These are phyloP conservation scores for Moricandia arvensis DNA, from an alignment of 345 rosid genomes.

Conservation along the genomic window DNA sequence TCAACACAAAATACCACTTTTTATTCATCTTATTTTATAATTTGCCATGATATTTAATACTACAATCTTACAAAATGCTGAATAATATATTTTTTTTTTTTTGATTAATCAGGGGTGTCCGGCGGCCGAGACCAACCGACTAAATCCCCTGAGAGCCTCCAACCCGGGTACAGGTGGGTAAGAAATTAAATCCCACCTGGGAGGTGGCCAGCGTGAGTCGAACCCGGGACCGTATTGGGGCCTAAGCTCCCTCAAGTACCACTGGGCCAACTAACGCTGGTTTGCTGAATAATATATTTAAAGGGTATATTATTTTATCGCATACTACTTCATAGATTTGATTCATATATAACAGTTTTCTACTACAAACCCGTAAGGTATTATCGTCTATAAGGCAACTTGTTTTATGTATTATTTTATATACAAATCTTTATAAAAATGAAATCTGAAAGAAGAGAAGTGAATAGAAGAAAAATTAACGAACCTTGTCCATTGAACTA, in stretches of 20 bases:
- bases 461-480: not conserved
- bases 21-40: not conserved
- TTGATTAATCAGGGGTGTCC: no score
- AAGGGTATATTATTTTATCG: not conserved
- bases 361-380: not conserved
- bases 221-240: no score
- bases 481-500: constrained; percentile 2
- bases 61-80: not conserved
- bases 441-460: not conserved
- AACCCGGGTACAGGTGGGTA: no score
- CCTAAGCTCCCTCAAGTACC: no score
- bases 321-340: not conserved
- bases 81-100: not conserved
- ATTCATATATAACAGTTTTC: not conserved
- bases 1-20: not conserved
- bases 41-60: not conserved
- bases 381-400: not conserved
- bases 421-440: not conserved
- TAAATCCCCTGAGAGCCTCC: no score
- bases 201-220: no score
- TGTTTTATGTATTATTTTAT: not conserved
- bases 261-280: no score
- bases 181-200: no score
- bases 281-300: not conserved
- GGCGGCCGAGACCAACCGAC: no score